phyloP scores from a whole-genome alignment of 1,284 basidiomycete genomes.

The Fomes fomentarius region DNA sequence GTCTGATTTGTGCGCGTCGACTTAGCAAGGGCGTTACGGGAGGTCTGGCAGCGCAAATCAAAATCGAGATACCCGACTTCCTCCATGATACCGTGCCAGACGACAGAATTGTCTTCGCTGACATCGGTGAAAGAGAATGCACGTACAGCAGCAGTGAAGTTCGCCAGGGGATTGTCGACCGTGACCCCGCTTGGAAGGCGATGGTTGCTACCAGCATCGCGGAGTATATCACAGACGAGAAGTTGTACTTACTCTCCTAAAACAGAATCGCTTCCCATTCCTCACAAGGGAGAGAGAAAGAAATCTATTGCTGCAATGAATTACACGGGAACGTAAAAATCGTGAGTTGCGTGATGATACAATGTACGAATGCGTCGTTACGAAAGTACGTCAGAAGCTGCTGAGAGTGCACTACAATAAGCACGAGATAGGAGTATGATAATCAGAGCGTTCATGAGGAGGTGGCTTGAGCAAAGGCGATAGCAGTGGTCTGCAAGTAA shows the following conservation, averaged over 20 bases:
- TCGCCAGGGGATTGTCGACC: conserved; percentile 49
- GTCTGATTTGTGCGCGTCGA: conserved; percentile 75
- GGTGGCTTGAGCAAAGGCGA: conserved; percentile 80
- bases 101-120: conserved; percentile 58
- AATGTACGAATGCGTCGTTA: conserved; percentile 13
- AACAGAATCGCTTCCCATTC: not conserved
- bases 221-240: conserved; percentile 51
- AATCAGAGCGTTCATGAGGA: conserved; percentile 30
- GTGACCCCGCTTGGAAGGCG: conserved; percentile 39
- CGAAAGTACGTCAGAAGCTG: not conserved
- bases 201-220: conserved; percentile 48
- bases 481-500: conserved; percentile 75
- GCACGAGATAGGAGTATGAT: conserved; percentile 7
- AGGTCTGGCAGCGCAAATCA: conserved; percentile 32
- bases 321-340: conserved; percentile 16
- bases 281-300: not conserved
- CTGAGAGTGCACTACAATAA: conserved; percentile 1
- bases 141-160: conserved; percentile 77
- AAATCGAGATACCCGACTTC: conserved; percentile 36
- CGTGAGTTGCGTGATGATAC: conserved; percentile 13
- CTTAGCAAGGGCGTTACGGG: conserved; percentile 22
- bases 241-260: conserved; percentile 45
- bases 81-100: conserved; percentile 55
- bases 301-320: conserved; percentile 24
- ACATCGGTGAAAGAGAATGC: conserved; percentile 59